Percentiles rank a stretch among this genome's conserved stretches.
phyloP scores from a whole-genome alignment of 2,329 filamentous ascomycete genomes.

The Myotisia sp. region DNA sequence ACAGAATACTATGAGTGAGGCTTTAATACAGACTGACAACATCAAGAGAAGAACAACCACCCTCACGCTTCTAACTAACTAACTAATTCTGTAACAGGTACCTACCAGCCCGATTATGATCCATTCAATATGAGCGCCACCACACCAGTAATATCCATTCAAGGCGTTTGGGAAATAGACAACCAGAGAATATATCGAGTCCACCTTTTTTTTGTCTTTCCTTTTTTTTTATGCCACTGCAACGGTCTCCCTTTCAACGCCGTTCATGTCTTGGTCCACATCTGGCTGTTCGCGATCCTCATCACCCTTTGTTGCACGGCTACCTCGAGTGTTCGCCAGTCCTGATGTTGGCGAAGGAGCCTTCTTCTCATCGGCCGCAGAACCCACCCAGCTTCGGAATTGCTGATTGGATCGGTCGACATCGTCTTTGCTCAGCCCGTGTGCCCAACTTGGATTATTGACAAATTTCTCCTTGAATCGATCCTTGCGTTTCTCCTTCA shows the following conservation, averaged over 20 bases:
- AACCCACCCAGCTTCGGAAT: constrained; percentile 34
- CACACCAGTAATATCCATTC: constrained; percentile 4
- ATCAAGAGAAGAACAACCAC: too few species aligned
- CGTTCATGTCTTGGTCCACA: constrained; percentile 2
- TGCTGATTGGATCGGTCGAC: constrained; percentile 35
- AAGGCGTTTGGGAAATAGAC: not conserved
- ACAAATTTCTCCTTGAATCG: constrained; percentile 40
- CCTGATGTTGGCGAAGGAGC: too few species aligned
- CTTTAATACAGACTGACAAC: too few species aligned
- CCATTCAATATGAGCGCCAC: constrained; percentile 13
- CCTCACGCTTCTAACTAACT: too few species aligned
- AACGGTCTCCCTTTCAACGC: not conserved
- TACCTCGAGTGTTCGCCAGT: too few species aligned
- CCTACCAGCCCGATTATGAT: too few species aligned
- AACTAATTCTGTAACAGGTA: too few species aligned
- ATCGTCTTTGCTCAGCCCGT: constrained; percentile 35
- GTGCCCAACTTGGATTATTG: constrained; percentile 39
- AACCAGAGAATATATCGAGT: too few species aligned
- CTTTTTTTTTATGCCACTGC: not conserved
- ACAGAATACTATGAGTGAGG: too few species aligned
- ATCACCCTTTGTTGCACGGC: too few species aligned
- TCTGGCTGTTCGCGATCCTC: constrained; percentile 1
- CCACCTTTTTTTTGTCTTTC: too few species aligned
- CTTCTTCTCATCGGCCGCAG: not conserved
- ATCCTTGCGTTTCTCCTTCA: constrained; percentile 32